Conservation (phyloP, 2,329 filamentous ascomycete species). For the Aspergillus intermedius region DNA sequence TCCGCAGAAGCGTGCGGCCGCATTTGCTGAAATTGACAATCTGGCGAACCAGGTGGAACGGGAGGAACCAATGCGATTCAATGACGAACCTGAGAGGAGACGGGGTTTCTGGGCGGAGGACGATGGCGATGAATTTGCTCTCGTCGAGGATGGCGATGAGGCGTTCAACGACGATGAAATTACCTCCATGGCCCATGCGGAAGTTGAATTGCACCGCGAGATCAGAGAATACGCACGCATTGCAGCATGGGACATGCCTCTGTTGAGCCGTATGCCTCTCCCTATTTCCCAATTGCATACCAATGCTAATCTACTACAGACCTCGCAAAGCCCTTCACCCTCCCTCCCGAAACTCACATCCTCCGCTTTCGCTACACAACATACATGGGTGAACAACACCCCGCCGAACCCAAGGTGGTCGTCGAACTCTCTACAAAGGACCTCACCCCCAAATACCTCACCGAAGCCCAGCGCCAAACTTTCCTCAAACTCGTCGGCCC, state of each 20-base stretch:
- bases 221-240: slow-evolving; percentile 80
- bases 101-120: slow-evolving; percentile 41
- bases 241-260: slow-evolving; percentile 91
- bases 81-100: slow-evolving; percentile 16
- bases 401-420: slow-evolving; percentile 87
- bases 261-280: slow-evolving; percentile 65
- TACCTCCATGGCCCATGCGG: slow-evolving; percentile 71
- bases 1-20: slow-evolving; percentile 19
- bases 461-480: slow-evolving; percentile 63
- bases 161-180: slow-evolving; percentile 71
- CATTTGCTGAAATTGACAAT: slow-evolving; percentile 28
- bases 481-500: slow-evolving; percentile 79
- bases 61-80: slow-evolving; percentile 23
- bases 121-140: slow-evolving; percentile 38
- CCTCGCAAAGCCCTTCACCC: slow-evolving; percentile 75
- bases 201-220: slow-evolving; percentile 83
- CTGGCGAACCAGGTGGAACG: slow-evolving; percentile 27
- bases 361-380: slow-evolving; percentile 95
- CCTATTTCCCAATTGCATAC: slow-evolving; percentile 7
- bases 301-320: slow-evolving; percentile 46
- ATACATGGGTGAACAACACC: slow-evolving; percentile 91
- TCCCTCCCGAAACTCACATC: slow-evolving; percentile 56
- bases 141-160: slow-evolving; percentile 49
- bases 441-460: slow-evolving; percentile 55
- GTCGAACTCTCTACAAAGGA: slow-evolving; percentile 77